phyloP scores from a whole-genome alignment of 495 filamentous ascomycete species.

The Friedmanniomyces simplex region DNA sequence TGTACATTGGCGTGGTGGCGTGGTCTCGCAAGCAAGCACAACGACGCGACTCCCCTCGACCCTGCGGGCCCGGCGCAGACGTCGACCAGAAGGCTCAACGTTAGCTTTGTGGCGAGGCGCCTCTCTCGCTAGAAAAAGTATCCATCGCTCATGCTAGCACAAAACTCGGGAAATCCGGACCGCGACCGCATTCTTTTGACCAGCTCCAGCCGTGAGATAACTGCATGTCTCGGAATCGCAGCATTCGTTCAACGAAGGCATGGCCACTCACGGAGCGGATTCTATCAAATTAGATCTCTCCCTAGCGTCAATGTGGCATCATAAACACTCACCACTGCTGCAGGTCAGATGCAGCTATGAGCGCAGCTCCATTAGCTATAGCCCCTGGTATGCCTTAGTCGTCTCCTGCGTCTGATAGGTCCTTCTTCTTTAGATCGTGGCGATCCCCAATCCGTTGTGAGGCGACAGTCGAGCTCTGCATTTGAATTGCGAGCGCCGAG shows the following conservation, averaged over 20 bases:
- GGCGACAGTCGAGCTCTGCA: no score
- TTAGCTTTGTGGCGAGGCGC: not conserved
- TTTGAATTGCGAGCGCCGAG: no score
- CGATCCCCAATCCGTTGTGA: not conserved
- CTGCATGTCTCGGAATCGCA: no score
- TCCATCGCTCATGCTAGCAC: not conserved
- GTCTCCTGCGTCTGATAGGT: not conserved
- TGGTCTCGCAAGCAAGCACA: not conserved
- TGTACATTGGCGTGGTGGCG: not conserved
- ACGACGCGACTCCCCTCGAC: not conserved
- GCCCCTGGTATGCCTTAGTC: not conserved
- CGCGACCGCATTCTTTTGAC: no score
- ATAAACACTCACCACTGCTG: not conserved
- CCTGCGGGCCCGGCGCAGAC: not conserved
- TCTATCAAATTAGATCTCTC: no score
- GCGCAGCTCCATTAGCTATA: not conserved
- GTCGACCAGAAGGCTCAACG: not conserved
- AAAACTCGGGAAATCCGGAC: no score
- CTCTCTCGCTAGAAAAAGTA: not conserved
- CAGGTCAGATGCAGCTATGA: not conserved
- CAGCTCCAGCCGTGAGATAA: no score
- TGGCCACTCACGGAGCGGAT: no score
- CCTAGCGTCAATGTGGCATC: no score
- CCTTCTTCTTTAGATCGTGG: not conserved
- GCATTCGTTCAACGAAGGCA: no score